phyloP scores from a whole-genome alignment of 1,284 basidiomycete species.

The Pseudozyma flocculosa region DNA sequence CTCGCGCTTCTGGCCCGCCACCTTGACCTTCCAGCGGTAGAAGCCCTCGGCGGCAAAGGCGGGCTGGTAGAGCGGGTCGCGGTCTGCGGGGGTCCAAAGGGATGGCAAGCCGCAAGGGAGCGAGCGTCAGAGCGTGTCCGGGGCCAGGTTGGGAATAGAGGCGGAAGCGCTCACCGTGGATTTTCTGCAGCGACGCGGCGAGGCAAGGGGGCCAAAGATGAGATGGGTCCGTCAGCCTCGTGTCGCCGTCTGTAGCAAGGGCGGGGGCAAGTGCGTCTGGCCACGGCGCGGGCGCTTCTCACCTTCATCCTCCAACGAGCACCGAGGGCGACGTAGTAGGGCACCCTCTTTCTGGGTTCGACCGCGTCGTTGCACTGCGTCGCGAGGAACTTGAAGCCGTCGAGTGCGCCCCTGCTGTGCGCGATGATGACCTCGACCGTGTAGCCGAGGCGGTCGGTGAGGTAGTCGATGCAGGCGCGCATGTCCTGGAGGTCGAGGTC shows the following conservation, averaged over 20 bases:
- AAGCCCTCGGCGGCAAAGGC: constrained; percentile 39
- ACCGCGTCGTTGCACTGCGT: constrained; percentile 24
- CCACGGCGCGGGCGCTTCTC: constrained; percentile 59
- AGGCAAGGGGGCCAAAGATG: no score
- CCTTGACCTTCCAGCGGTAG: constrained; percentile 37
- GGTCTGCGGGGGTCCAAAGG: constrained; percentile 7
- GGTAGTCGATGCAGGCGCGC: constrained; percentile 16
- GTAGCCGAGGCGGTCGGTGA: constrained; percentile 22
- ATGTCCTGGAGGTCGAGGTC: constrained; percentile 35
- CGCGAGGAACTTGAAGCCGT: constrained; percentile 26
- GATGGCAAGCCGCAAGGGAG: no score
- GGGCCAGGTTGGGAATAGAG: no score
- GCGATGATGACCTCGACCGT: constrained; percentile 22
- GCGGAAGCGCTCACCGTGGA: no score
- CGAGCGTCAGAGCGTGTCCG: no score
- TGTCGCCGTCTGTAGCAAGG: no score
- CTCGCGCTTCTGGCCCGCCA: constrained; percentile 35
- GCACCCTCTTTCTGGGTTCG: constrained; percentile 18
- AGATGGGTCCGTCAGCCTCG: no score
- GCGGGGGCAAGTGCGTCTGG: no score
- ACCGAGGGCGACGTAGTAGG: constrained; percentile 64
- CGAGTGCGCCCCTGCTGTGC: constrained; percentile 24
- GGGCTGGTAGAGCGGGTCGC: constrained; percentile 20
- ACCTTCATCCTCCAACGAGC: constrained; percentile 37
- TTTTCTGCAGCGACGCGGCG: neutral